Base-by-base conservation (phyloP, 768 basidiomycete genomes). In the Atractiella rhizophila region DNA sequence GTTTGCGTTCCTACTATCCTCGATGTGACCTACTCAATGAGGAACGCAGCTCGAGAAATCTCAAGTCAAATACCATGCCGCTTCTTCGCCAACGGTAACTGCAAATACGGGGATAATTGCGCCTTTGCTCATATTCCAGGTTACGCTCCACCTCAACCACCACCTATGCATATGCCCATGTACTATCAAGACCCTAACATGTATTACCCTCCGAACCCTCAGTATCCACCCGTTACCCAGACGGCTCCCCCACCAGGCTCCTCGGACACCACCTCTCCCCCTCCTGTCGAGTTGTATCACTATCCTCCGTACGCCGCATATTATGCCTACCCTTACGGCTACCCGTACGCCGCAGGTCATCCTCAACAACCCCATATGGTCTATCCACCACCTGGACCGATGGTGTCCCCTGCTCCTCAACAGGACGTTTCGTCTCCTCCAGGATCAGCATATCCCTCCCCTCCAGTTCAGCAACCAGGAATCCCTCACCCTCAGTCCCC, bases 11-110 rank as follows among this genome's bases (percentile, higher is more conserved):
- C n/a, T n/a, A n/a, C n/a, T n/a, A n/a, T n/a, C n/a, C n/a, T n/a
- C n/a, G n/a, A n/a, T n/a, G n/a, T n/a, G n/a, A n/a, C n/a, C n/a
- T n/a, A n/a, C n/a, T n/a, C n/a, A n/a, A n/a, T n/a, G n/a, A n/a
- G n/a, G n/a, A n/a, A n/a, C n/a, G n/a, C 46, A 18, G 48, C 51
- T 23, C 45, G 45, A 34, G 46, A 52, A 15, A 43, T 54, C 27
- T 49, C 53, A 6, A 37, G 39, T 25, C 44, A 42, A 39, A 52
- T 54, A 37, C 37, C 43, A 6, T 47, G 46, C 41, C 16, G 45
- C 12, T 47, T 42, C 43, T 47, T 29, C 32, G 41, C 46, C 15
- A 39, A 38, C n/a, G 43, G 46, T 32, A 28, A 25, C 13, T 47
- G 43, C 31, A 42, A 23, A 9, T 35, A 23, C 34, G 12, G 8